Conservation (phyloP, 2,329 filamentous ascomycete genomes). For the Ophiostoma ulmi region DNA sequence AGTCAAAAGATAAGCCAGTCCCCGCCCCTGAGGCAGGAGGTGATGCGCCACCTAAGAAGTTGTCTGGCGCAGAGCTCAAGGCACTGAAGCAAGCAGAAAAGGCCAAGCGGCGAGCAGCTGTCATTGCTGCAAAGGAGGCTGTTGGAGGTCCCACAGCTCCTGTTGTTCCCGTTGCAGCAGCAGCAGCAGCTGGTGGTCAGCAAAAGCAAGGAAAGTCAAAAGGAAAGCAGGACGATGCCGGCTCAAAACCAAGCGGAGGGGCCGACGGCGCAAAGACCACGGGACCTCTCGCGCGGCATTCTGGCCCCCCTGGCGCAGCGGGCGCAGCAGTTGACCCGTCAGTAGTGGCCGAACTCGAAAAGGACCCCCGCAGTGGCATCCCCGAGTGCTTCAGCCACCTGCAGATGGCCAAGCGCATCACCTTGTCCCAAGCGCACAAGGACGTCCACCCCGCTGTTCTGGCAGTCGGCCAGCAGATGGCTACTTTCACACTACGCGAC, state of each 20-base stretch:
- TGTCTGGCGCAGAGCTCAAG: conserved; percentile 75
- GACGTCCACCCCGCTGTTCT: conserved; percentile 82
- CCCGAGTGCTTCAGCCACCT: conserved; percentile 77
- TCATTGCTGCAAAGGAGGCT: conserved; percentile 52
- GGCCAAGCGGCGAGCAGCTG: conserved; percentile 72
- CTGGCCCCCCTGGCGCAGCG: conserved; percentile 34
- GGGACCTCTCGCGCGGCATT: conserved; percentile 18
- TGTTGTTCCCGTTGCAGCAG: conserved; percentile 36
- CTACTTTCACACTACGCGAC: conserved; percentile 79
- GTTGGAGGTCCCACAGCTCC: conserved; percentile 38
- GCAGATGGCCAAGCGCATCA: conserved; percentile 55
- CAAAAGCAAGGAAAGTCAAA: conserved; percentile 41
- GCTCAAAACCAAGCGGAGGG: conserved; percentile 9
- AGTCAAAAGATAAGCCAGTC: conserved; percentile 17
- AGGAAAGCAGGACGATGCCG: conserved; percentile 38
- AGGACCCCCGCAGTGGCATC: conserved; percentile 58
- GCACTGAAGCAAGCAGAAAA: conserved; percentile 89
- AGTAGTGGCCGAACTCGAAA: conserved; percentile 45
- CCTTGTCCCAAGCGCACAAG: conserved; percentile 55
- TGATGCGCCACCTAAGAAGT: conserved; percentile 43
- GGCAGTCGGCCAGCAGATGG: conserved; percentile 83
- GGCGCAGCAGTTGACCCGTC: neutral
- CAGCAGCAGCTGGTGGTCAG: conserved; percentile 37
- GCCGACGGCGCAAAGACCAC: conserved; percentile 25
- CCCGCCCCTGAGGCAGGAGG: conserved; percentile 20